phyloP scores from a whole-genome alignment of 768 basidiomycete genomes.

The Baorangia bicolor region DNA sequence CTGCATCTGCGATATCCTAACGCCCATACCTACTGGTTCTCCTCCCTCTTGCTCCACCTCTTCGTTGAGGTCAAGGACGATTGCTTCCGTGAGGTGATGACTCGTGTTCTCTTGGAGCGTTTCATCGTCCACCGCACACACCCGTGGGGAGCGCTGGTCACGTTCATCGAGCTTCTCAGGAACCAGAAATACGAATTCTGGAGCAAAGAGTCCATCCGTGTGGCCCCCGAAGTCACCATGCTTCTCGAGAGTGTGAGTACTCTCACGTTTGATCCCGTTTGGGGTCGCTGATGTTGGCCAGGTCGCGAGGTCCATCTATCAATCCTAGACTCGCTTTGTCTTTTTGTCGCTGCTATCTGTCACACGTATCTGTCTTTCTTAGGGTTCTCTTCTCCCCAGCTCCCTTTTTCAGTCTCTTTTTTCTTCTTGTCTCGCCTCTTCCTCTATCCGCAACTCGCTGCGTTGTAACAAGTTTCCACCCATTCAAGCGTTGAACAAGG shows the following conservation, averaged over 20 bases:
- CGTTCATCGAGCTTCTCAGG: constrained; percentile 90
- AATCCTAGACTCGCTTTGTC: constrained; percentile 65
- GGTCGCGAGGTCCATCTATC: constrained; percentile 79
- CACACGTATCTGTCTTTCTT: constrained; percentile 70
- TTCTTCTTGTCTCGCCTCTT: constrained; percentile 19
- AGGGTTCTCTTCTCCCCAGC: constrained; percentile 43
- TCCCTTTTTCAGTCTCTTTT: constrained; percentile 3
- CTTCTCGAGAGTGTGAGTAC: constrained; percentile 77
- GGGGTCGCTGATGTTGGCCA: constrained; percentile 29
- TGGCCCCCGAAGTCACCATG: constrained; percentile 83
- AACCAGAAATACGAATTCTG: constrained; percentile 91
- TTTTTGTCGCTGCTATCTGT: constrained; percentile 75
- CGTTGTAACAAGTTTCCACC: constrained; percentile 71
- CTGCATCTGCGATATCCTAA: constrained; percentile 97
- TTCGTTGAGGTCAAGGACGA: constrained; percentile 80
- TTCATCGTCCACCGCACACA: constrained; percentile 94
- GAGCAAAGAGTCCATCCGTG: constrained; percentile 82
- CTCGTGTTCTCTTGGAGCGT: constrained; percentile 88
- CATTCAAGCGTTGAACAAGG: constrained; percentile 59
- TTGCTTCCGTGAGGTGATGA: constrained; percentile 77
- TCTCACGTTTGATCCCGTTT: background rate
- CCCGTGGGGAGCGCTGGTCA: constrained; percentile 92
- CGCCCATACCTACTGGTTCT: constrained; percentile 98
- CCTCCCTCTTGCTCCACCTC: constrained; percentile 82
- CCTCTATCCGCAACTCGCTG: constrained; percentile 59